Evolutionary conservation across 208 protist genomes (phyloP).

Genomic region (Naegleria gruberi): DNA sequence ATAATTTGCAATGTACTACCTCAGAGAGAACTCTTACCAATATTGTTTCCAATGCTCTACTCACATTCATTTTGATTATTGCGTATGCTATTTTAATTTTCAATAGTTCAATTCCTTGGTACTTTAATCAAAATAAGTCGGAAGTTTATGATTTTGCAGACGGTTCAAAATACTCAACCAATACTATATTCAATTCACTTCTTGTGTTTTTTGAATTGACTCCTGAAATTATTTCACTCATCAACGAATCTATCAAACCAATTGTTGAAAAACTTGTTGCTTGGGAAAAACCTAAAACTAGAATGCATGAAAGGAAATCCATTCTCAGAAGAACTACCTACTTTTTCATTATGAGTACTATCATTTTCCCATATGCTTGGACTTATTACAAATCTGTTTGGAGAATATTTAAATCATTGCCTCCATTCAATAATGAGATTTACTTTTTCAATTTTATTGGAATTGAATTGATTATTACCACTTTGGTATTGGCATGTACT

Average conservation of each 20-base stretch:
- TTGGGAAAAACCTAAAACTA: neutral
- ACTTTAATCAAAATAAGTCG: neutral
- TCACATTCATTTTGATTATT: neutral
- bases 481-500: neutral
- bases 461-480: neutral
- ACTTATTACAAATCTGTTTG: neutral
- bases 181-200: neutral
- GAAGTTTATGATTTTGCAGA: neutral
- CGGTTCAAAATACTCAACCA: neutral
- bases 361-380: neutral
- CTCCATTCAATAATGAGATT: neutral
- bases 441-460: slow-evolving; percentile 6
- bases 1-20: neutral
- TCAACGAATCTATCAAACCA: neutral
- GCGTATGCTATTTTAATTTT: neutral
- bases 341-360: neutral
- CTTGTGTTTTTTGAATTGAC: neutral
- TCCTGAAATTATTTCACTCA: neutral
- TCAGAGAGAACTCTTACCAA: too few relatives aligned
- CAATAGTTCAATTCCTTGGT: neutral
- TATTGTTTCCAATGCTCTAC: neutral
- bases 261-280: neutral
- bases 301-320: neutral
- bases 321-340: neutral
- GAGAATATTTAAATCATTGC: neutral